Base-by-base conservation (phyloP, 306 rosid genomes). In the Clitoria ternatea region DNA sequence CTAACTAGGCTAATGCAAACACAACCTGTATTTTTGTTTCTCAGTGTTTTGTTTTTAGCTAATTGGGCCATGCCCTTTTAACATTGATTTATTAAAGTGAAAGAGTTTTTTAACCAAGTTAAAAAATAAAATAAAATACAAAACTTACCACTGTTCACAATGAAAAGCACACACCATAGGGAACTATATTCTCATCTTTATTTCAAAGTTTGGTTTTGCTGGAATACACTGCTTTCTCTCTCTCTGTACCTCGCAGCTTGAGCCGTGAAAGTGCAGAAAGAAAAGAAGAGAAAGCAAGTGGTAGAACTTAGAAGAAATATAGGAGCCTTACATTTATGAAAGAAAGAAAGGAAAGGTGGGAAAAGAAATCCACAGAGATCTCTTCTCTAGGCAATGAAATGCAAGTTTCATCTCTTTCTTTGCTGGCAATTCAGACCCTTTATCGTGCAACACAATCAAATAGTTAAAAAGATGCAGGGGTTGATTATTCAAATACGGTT, bases 351-450 rank as follows among this genome's bases (percentile, higher is more conserved):
- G 61, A 80, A 80, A 66, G 79, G 43, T 57, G 17, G 30, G 30
- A 30, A 33, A 18, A 30, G 29, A 68, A 61, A 64, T 66, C 64
- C 43, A 18, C 17, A 12, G 24, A 65, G 33, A 72, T 52, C 67
- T 30, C 37, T 61, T 73, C 54, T 69, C 24, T 32, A 9, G 64
- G 49, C 61, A 80, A 59, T 69, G 52, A 70, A 69, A 79, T 76
- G 48, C 77, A 75, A 42, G 70, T 69, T 80, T 57, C 6, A 61
- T 48, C 60, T 70, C 78, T 72, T 61, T 81, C 65, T 72, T 57
- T 52, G 69, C 72, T 73, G 81, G 73, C 83, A 84, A 76, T 17
- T 71, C 89, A 87, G 82, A 71, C 73, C 80, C 87, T 87, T 81
- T 84, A 77, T 77, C 85, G 85, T 74, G 87, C 64, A 74, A 61